Evolutionary conservation across 208 protist genomes (phyloP).

Genomic region (Histomonas meleagridis): DNA sequence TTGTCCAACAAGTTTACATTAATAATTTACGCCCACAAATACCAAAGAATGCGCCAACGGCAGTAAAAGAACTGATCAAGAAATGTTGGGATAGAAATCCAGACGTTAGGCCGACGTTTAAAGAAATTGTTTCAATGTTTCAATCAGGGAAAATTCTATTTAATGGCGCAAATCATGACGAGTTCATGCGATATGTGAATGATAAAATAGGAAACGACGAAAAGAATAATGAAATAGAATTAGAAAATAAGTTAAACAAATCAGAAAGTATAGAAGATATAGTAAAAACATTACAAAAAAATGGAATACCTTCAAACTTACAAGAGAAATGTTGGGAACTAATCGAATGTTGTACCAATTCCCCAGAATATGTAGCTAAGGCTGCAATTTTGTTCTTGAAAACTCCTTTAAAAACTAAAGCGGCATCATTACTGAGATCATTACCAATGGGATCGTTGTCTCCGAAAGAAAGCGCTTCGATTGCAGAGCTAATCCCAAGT

Average conservation of each 20-base stretch:
- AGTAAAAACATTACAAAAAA: background rate
- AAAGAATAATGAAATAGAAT: background rate
- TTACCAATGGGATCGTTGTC: background rate
- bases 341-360: background rate
- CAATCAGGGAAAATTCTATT: background rate
- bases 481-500: background rate
- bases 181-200: background rate
- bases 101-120: background rate
- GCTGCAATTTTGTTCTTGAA: background rate
- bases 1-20: background rate
- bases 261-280: background rate
- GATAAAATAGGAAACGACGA: background rate
- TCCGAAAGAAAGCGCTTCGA: too few relatives aligned
- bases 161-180: background rate
- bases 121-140: slow-evolving; percentile 25
- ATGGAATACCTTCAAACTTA: background rate
- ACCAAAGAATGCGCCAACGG: background rate
- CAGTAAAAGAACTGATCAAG: background rate
- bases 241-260: background rate
- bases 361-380: background rate
- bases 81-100: slow-evolving; percentile 32
- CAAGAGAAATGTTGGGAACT: background rate
- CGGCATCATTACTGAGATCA: background rate
- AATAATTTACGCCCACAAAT: background rate
- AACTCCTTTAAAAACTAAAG: background rate